Evolutionary conservation across 2,329 filamentous ascomycete genomes (phyloP), one percentile per base, ranked within the genome.

Genomic region (Colletotrichum tofieldiae): DNA sequence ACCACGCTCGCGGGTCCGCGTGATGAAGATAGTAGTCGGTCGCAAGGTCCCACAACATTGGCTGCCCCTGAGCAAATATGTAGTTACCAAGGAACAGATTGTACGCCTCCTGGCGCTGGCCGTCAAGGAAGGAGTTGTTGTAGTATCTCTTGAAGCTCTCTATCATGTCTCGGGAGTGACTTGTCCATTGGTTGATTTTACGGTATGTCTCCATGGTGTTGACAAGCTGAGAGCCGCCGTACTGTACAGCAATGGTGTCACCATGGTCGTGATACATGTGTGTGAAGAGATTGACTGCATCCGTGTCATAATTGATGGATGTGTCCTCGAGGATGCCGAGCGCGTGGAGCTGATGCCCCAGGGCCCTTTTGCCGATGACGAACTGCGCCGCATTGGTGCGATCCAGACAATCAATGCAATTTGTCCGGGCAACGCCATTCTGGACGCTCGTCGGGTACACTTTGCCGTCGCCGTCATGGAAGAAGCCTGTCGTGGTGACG

Each of bases 171-270:
- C 96, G 90, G 2, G 96, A 98, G 81, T 98, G 95, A 77, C 94
- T 98, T 32, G 95, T 97, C 96, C 96, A 99, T 81, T 98, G 96
- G 76, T 98, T 98, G 81, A 98, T 97, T 83, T 98, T 98, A 69
- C 96, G 93, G 81, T 99, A 99, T 5, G 96, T 99, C 75, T 97
- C 95, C 95, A 99, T 98, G 0, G 96, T 99, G 80, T 99, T 99
- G 77, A 99, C 96, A 0, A 99, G 89, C 81, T 99, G 96, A 2
- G 95, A 98, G 12, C 96, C 96, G 68, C 96, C 96, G 77, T 99
- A 99, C 80, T 99, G 96, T 65, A 98, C 93, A 1, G 96, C 96
- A 78, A 99, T 98, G 5, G 95, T 98, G 81, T 99, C 96, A 69
- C 96, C 96, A 79, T 99, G 96, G 76, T 97, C 95, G 81, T 98